Conservation (phyloP, 805 yeast species). For the Candida pseudoglaebosa region DNA sequence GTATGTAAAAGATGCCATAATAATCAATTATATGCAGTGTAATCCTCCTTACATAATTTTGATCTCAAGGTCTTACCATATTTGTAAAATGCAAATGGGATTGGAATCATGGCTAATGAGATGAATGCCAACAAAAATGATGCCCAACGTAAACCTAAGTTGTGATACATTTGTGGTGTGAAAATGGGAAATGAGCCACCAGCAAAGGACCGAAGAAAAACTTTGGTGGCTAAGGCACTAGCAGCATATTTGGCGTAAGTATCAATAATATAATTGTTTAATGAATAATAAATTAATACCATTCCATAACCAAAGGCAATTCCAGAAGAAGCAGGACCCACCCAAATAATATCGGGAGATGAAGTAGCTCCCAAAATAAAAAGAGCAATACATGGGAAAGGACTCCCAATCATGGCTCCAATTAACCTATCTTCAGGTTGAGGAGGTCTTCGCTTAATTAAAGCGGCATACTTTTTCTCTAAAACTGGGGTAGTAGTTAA, state of each 20-base stretch:
- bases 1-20: too few species aligned
- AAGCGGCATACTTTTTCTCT: constrained; percentile 55
- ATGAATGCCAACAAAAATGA: constrained; percentile 74
- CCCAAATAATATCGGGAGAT: constrained; percentile 61
- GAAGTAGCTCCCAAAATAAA: constrained; percentile 82
- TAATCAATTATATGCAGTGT: constrained; percentile 22
- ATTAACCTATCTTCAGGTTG: constrained; percentile 76
- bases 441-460: constrained; percentile 54
- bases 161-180: constrained; percentile 76
- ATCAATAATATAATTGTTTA: constrained; percentile 83
- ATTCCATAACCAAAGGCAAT: constrained; percentile 58
- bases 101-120: constrained; percentile 67
- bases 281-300: constrained; percentile 55
- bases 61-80: constrained; percentile 64
- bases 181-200: constrained; percentile 86
- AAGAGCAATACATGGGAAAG: constrained; percentile 75
- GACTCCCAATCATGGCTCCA: constrained; percentile 81
- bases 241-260: constrained; percentile 82
- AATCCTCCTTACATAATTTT: constrained; percentile 65
- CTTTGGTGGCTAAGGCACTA: constrained; percentile 77
- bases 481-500: constrained; percentile 68
- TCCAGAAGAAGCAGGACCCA: constrained; percentile 59
- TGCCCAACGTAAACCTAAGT: constrained; percentile 76
- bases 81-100: constrained; percentile 68
- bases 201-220: constrained; percentile 74